These are phyloP conservation scores for Mycena citricolor DNA, from an alignment of 1,284 basidiomycete species.

Conservation along the genomic window DNA sequence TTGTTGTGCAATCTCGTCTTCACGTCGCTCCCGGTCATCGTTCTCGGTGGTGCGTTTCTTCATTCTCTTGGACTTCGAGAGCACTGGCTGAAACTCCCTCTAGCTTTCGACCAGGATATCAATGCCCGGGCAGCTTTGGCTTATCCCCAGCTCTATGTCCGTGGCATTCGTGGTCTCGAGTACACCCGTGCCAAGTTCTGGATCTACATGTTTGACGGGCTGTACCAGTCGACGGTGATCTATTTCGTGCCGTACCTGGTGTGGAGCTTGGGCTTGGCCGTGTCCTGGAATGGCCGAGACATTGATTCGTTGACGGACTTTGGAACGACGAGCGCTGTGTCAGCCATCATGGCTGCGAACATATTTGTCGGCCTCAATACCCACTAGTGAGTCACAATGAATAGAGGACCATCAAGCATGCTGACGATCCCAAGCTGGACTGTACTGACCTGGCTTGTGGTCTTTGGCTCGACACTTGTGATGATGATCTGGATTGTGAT, in stretches of 20 bases:
- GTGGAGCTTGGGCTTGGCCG: slow-evolving; percentile 63
- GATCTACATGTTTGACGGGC: slow-evolving; percentile 91
- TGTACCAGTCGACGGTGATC: slow-evolving; percentile 89
- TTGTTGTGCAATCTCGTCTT: slow-evolving; percentile 91
- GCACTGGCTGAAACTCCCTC: no score
- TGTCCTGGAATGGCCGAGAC: slow-evolving; percentile 72
- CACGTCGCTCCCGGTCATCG: slow-evolving; percentile 90
- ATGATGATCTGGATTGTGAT: slow-evolving; percentile 86
- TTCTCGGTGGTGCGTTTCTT: slow-evolving; percentile 82
- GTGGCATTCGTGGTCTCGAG: slow-evolving; percentile 90
- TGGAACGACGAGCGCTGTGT: slow-evolving; percentile 88
- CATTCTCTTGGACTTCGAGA: slow-evolving; percentile 6
- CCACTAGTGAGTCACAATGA: slow-evolving; percentile 83
- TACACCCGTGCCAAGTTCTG: slow-evolving; percentile 94
- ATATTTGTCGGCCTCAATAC: slow-evolving; percentile 87
- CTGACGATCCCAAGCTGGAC: slow-evolving; percentile 80
- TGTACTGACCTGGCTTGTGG: slow-evolving; percentile 78
- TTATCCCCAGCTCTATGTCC: slow-evolving; percentile 91
- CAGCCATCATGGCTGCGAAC: slow-evolving; percentile 88
- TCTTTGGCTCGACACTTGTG: slow-evolving; percentile 76
- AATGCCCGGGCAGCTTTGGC: slow-evolving; percentile 88
- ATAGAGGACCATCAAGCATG: no score
- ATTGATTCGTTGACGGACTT: slow-evolving; percentile 85
- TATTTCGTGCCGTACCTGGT: slow-evolving; percentile 89
- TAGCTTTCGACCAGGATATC: slow-evolving; percentile 95